Percentiles rank a stretch among this genome's conserved stretches.
phyloP scores from a whole-genome alignment of 805 yeast genomes.

The Lipomyces mesembrius region DNA sequence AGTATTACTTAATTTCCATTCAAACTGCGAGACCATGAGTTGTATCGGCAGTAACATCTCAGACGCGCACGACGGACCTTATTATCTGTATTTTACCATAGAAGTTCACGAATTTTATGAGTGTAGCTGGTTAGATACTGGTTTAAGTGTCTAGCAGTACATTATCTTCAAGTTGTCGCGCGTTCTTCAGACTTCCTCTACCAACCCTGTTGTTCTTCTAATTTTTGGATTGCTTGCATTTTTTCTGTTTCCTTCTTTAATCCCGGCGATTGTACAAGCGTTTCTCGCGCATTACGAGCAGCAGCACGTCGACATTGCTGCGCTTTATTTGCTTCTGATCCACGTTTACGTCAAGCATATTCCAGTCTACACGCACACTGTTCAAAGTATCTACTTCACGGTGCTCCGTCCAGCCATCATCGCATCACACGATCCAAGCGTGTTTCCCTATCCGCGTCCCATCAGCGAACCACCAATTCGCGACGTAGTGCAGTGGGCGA shows the following conservation, averaged over 20 bases:
- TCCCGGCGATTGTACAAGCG: neutral
- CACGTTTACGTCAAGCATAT: neutral
- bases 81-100: neutral
- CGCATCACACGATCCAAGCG: constrained; percentile 3
- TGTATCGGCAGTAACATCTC: neutral
- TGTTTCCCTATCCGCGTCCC: constrained; percentile 6
- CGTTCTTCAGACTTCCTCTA: neutral
- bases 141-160: neutral
- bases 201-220: neutral
- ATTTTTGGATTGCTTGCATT: neutral
- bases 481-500: constrained; percentile 10
- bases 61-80: neutral
- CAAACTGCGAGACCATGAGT: neutral
- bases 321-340: neutral
- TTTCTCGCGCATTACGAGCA: constrained; percentile 2
- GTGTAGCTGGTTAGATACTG: neutral
- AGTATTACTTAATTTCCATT: neutral
- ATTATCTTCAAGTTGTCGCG: neutral
- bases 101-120: neutral
- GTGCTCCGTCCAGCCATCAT: constrained; percentile 1
- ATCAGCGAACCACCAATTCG: neutral
- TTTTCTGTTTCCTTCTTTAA: neutral
- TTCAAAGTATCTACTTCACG: neutral
- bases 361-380: constrained; percentile 3
- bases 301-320: neutral